Base-by-base conservation (phyloP, 2,329 filamentous ascomycete species). In the Mollisia scopiformis region DNA sequence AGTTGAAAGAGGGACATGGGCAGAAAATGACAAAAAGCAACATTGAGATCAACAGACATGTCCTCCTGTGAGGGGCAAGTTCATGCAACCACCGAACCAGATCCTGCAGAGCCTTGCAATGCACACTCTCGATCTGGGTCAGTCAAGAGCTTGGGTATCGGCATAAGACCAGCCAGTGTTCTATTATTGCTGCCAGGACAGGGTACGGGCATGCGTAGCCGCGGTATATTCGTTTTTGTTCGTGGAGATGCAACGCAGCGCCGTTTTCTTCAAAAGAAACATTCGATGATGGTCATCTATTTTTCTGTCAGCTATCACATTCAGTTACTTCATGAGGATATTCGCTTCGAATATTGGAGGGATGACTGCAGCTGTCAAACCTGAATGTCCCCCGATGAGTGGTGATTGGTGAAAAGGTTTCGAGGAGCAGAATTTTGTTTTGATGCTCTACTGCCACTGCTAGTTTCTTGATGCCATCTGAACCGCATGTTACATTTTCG, bases 41-140 rank as follows among this genome's bases (percentile, higher is more conserved):
- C 11, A 35, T 28, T 47, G 52, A 55, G 35, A 47, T 28, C 43
- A 47, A 28, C 43, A 13, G 16, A 47, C 23, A 21, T 49, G 3
- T 49, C 19, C 21, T 49, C 28, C 30, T 30, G 5, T 33, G 16
- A 51, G 19, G 28, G 28, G 16, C 55, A 33, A 35, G 30, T 37
- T 53, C 49, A 59, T 59, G 57, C 57, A 49, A 25, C 39, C 10
- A 23, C n/a, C 50, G 10, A 23, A 14, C 50, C 55, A 55, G 59
- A 61, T 58, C 10, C 50, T 61, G 59, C 55, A 58, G 52, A 50
- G 43, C 35, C 54, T 49, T 61, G 59, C 37, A 61, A 46, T 57
- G 50, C 50, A 57, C 43, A 25, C 35, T 49, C 43, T 35, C 31
- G 58, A 57, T 58, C 47, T 58, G 33, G 37, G 46, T 49, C 35